phyloP scores from a whole-genome alignment of 768 basidiomycete genomes.

The Crepidotus variabilis region DNA sequence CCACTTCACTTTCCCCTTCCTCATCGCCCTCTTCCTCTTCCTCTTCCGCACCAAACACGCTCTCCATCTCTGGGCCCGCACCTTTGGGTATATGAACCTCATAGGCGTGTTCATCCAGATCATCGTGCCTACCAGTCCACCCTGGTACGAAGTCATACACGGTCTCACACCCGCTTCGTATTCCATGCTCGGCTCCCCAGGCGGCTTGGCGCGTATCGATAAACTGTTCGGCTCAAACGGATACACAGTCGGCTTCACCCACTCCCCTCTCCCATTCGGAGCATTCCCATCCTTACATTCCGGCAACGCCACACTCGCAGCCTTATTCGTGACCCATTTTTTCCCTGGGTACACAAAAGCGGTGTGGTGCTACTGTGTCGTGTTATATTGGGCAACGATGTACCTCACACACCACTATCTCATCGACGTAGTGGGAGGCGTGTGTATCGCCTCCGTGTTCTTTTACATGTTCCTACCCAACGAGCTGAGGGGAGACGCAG shows the following conservation, averaged over 20 bases:
- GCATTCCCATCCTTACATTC: conserved; percentile 96
- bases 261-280: conserved; percentile 92
- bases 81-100: conserved; percentile 93
- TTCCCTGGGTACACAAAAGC: conserved; percentile 71
- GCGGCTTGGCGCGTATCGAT: conserved; percentile 91
- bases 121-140: conserved; percentile 87
- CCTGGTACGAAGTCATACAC: conserved; percentile 97
- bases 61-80: conserved; percentile 79
- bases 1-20: conserved; percentile 85
- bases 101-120: conserved; percentile 86
- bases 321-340: conserved; percentile 91
- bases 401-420: conserved; percentile 98
- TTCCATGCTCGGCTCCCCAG: conserved; percentile 86
- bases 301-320: conserved; percentile 86
- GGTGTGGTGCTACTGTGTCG: conserved; percentile 79
- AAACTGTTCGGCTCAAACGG: conserved; percentile 70
- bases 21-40: conserved; percentile 85
- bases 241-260: conserved; percentile 79
- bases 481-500: conserved; percentile 58
- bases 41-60: conserved; percentile 80
- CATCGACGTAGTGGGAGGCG: conserved; percentile 94
- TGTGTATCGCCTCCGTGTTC: conserved; percentile 79
- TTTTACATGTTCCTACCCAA: conserved; percentile 91
- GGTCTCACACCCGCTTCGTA: conserved; percentile 96
- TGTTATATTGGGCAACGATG: conserved; percentile 98